phyloP scores from a whole-genome alignment of 1,284 basidiomycete genomes.

The Naganishia albida region DNA sequence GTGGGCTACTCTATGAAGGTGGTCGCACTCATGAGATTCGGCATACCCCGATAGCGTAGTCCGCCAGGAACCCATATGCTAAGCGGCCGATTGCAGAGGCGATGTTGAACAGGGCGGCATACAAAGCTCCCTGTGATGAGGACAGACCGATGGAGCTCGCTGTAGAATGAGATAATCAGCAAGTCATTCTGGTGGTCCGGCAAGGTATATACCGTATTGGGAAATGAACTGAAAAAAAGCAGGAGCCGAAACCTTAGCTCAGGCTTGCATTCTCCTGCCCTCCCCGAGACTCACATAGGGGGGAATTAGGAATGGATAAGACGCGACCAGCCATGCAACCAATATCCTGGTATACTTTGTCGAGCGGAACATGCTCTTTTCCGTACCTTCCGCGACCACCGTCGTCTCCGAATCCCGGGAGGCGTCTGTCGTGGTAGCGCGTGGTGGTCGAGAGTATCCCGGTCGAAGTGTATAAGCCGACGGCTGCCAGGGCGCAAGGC shows the following conservation, averaged over 20 bases:
- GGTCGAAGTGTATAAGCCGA: conserved; percentile 26
- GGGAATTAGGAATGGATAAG: conserved; percentile 50
- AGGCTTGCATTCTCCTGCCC: neutral
- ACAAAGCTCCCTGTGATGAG: conserved; percentile 41
- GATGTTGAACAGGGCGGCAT: conserved; percentile 41
- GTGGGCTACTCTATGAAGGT: neutral
- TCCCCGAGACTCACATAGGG: conserved; percentile 36
- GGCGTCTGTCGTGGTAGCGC: neutral
- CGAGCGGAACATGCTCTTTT: conserved; percentile 40
- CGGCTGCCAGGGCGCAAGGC: neutral
- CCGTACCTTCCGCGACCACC: conserved; percentile 1
- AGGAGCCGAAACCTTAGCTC: neutral
- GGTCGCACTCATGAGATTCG: neutral
- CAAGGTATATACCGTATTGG: conserved; percentile 29
- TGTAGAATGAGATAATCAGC: neutral
- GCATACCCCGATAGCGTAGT: conserved; percentile 34
- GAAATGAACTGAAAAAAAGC: conserved; percentile 30
- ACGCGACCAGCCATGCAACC: conserved; percentile 43
- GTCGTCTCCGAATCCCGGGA: conserved; percentile 12
- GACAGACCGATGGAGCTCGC: conserved; percentile 43
- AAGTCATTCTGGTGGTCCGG: neutral
- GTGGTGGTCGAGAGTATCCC: conserved; percentile 16
- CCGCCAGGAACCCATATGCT: conserved; percentile 38
- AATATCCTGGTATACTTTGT: conserved; percentile 47
- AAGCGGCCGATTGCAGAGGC: conserved; percentile 40